Conservation (phyloP, 2,329 filamentous ascomycete species). For the Fusarium torreyae region DNA sequence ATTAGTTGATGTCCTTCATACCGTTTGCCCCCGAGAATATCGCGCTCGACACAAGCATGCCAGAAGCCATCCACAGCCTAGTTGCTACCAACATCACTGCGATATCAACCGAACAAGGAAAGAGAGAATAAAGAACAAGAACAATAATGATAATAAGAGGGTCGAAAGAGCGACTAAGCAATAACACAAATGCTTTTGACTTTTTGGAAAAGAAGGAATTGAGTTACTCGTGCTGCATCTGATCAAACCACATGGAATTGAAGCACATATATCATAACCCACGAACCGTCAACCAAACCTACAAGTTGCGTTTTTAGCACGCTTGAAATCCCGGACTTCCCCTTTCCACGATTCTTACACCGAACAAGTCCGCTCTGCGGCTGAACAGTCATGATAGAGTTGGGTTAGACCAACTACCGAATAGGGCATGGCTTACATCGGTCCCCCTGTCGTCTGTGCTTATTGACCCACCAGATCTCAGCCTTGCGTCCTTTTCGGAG, state of each 20-base stretch:
- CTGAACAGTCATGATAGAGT: neutral
- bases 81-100: neutral
- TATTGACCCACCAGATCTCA: neutral
- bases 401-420: slow-evolving; percentile 2
- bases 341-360: neutral
- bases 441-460: neutral
- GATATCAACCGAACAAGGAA: neutral
- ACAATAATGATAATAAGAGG: neutral
- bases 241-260: neutral
- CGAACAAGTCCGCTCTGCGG: neutral
- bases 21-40: neutral
- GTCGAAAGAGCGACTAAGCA: neutral
- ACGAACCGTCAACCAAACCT: too few relatives aligned
- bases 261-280: neutral
- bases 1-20: neutral
- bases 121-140: neutral
- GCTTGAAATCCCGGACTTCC: neutral
- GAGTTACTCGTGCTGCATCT: neutral
- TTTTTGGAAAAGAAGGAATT: neutral
- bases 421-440: neutral
- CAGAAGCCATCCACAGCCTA: too few relatives aligned
- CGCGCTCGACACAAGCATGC: neutral
- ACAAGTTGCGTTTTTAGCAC: neutral
- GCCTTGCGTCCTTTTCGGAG: neutral
- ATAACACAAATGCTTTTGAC: neutral